Evolutionary conservation across 1,284 basidiomycete species (phyloP).

Genomic region (Pseudozyma hubeiensis): DNA sequence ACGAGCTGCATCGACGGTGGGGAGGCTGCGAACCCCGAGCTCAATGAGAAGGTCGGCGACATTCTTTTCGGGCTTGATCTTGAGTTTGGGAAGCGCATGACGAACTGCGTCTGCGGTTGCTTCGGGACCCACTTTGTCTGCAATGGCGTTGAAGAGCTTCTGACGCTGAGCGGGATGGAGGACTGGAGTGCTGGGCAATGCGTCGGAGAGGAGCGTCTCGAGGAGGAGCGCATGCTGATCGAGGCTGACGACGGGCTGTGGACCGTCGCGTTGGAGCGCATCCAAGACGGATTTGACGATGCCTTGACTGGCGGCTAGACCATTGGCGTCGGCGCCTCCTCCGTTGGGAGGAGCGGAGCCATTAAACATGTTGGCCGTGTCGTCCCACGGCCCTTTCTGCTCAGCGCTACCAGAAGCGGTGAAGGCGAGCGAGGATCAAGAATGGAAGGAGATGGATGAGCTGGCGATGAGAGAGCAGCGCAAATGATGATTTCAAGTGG

Average conservation of each 20-base stretch:
- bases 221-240: constrained; percentile 84
- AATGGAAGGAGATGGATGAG: not conserved
- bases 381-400: constrained; percentile 32
- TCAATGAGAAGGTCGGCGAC: constrained; percentile 57
- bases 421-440: constrained; percentile 3
- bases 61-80: constrained; percentile 47
- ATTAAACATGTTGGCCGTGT: constrained; percentile 53
- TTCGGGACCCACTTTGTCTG: constrained; percentile 62
- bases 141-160: constrained; percentile 59
- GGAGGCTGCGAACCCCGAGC: constrained; percentile 51
- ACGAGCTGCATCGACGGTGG: constrained; percentile 47
- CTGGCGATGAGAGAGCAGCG: not conserved
- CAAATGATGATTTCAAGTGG: not conserved
- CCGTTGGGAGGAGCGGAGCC: constrained; percentile 50
- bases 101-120: constrained; percentile 59
- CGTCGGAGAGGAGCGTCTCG: constrained; percentile 56
- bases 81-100: constrained; percentile 64
- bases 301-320: constrained; percentile 45
- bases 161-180: constrained; percentile 58
- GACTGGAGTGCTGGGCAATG: constrained; percentile 43
- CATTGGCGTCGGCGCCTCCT: constrained; percentile 38
- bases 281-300: constrained; percentile 77
- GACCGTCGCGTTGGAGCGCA: constrained; percentile 72
- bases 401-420: constrained; percentile 71
- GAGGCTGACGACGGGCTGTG: constrained; percentile 78